A percentile compares a stretch with the other conserved stretches of the same genome.
phyloP scores from a whole-genome alignment of 2,329 filamentous ascomycete species.

The Pleomassaria siparia region DNA sequence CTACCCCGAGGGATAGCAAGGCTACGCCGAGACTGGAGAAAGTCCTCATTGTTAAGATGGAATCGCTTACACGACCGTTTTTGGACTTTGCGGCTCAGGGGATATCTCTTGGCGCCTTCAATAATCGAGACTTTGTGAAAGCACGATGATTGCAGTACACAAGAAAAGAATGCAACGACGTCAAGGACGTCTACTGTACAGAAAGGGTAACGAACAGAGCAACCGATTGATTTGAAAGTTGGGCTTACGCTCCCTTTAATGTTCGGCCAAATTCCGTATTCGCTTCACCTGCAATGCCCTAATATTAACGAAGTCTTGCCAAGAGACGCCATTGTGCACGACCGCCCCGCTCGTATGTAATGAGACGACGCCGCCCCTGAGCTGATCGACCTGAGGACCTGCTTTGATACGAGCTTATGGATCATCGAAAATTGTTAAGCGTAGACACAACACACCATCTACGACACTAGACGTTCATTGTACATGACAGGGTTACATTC shows the following conservation, averaged over 20 bases:
- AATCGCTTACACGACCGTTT: not conserved
- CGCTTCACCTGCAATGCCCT: constrained; percentile 1
- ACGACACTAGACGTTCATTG: not conserved
- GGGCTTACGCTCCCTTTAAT: not conserved
- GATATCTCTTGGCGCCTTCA: not conserved
- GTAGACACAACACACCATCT: not conserved
- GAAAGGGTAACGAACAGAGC: not conserved
- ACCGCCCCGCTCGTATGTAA: not conserved
- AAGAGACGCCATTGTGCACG: constrained; percentile 1
- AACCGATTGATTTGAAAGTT: not conserved
- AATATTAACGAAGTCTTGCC: not conserved
- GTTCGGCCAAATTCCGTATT: not conserved
- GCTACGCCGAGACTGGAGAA: not conserved
- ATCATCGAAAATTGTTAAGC: not conserved
- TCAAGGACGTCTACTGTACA: not conserved
- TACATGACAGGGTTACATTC: not conserved
- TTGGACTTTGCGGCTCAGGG: not conserved
- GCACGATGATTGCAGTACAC: not conserved
- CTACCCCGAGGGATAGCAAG: not conserved
- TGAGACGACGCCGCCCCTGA: constrained; percentile 1
- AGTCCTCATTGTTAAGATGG: not conserved
- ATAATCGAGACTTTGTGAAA: not conserved
- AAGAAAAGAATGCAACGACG: constrained; percentile 1
- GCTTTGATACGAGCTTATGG: constrained; percentile 1
- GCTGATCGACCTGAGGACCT: not conserved